Percentiles rank a stretch among this genome's conserved stretches.
These are phyloP conservation scores for Lupinus albus DNA, from an alignment of 306 rosid species.

Conservation along the genomic window DNA sequence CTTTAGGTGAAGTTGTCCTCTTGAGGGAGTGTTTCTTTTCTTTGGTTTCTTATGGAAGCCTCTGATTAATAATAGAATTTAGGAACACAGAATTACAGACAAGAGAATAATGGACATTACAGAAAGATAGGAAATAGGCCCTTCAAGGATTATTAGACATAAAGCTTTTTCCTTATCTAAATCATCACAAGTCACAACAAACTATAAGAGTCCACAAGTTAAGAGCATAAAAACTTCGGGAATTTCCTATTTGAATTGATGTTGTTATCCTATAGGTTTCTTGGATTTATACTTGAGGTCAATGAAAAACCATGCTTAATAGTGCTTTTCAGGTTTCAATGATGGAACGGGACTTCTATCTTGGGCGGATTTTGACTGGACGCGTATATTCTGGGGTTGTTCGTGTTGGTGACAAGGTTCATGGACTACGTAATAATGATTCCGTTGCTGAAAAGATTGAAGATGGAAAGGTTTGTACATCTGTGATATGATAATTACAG, in stretches of 20 bases:
- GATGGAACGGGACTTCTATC: constrained; percentile 94
- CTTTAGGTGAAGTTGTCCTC: constrained; percentile 30
- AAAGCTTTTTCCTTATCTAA: background rate
- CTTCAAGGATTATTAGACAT: background rate
- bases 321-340: constrained; percentile 84
- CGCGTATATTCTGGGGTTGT: constrained; percentile 77
- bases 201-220: constrained; percentile 4
- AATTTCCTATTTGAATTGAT: constrained; percentile 22
- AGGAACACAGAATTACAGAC: background rate
- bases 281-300: constrained; percentile 37
- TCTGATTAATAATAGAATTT: background rate
- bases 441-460: constrained; percentile 79
- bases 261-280: constrained; percentile 10
- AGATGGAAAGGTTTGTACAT: constrained; percentile 85
- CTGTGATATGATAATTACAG: constrained; percentile 27
- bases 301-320: constrained; percentile 50
- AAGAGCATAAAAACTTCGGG: constrained; percentile 21
- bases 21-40: constrained; percentile 29
- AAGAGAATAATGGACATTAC: background rate
- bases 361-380: constrained; percentile 93
- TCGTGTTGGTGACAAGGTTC: constrained; percentile 89
- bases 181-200: constrained; percentile 23
- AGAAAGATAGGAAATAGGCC: background rate
- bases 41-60: background rate
- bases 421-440: constrained; percentile 75